Evolutionary conservation across 1,284 basidiomycete species (phyloP), one percentile per base, ranked within the genome.

Genomic region (Moniliophthora roreri): DNA sequence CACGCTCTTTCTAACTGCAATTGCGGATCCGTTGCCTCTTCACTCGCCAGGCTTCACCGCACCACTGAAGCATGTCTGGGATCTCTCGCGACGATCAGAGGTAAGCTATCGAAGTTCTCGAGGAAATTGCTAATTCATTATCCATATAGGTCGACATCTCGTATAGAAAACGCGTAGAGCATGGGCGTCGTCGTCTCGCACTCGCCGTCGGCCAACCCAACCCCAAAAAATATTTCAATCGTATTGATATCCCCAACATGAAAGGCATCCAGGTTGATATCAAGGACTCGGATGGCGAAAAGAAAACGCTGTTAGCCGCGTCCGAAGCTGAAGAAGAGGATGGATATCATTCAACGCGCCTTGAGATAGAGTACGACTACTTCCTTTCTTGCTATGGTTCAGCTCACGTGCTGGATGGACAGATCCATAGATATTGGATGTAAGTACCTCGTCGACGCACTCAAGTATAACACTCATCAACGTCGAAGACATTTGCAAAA

Each of bases 281-380:
- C 44, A 54, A 62, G 10, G 39, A 2, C 16, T 11, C 21, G 10
- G 39, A 16, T 15, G 39, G 21, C 16, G n/a, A 18, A 16, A 40
- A 18, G n/a, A 21, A 16, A 13, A 15, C 24, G 8, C 8, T 46
- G 4, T 8, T 28, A 11, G 24, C 13, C 2, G 24, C 18, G n/a
- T n/a, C 7, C 13, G 13, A n/a, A n/a, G 15, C 4, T 5, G 11
- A 11, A 75, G 79, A 10, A 75, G 76, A 52, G 15, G 13, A 21
- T 10, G 62, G 72, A 0, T 63, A 65, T 47, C 68, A 82, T 64
- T 74, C 80, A 24, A 67, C 85, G 26, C 84, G 80, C 2, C 72
- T 88, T 41, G 72, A 74, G 55, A 85, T 85, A 52, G 78, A 85
- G 72, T 78, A 48, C 51, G 68, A 51, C 28, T 15, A 28, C 20